Evolutionary conservation across 768 basidiomycete species (phyloP), one percentile per base, ranked within the genome.

Genomic region (Hericium alpestre): DNA sequence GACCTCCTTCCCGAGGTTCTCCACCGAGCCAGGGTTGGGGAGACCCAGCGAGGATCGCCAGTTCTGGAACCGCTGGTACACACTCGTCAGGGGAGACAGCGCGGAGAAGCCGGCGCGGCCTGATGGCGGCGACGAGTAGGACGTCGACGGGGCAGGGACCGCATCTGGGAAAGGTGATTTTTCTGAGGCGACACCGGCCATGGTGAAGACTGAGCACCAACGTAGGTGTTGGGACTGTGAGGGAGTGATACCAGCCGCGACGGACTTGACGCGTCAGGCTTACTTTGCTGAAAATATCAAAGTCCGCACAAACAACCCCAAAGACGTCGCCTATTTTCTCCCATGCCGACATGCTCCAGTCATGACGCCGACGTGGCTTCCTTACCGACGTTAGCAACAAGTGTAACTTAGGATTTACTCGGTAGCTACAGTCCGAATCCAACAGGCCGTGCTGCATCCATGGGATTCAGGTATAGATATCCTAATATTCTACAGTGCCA

Each of bases 1-100:
- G 64, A 90, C 84, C 74, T 98, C 94, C 74, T 90, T 92, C 65
- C 87, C 86, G 61, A 97, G 77, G 69, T 90, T 92, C 79, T 98
- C 94, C 48, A 86, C 84, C 15, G 88, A 85, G 56, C 94, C 94
- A n/a, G 94, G 94, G 71, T 90, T 88, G 41, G 91, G 83, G 52
- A 98, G 76, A 51, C 84, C 87, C 62, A 94, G 77, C 60, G 83
- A 79, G 65, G 81, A 79, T 64, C 93, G 83, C 89, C 92, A 94
- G 68, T 80, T 74, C 58, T 86, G 78, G 71, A 95, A 84, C 57
- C 84, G 82, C 65, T 80, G 76, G 70, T 86, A 88, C 22, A 80
- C 74, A 70, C 77, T 81, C 53, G 79, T 77, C 57, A 91, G 72
- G 25, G 90, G 88, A 50, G 82, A 63, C 50, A 64, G 54, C 10